Base-by-base conservation (phyloP, 768 basidiomycete genomes). In the Termitomyces sp. region DNA sequence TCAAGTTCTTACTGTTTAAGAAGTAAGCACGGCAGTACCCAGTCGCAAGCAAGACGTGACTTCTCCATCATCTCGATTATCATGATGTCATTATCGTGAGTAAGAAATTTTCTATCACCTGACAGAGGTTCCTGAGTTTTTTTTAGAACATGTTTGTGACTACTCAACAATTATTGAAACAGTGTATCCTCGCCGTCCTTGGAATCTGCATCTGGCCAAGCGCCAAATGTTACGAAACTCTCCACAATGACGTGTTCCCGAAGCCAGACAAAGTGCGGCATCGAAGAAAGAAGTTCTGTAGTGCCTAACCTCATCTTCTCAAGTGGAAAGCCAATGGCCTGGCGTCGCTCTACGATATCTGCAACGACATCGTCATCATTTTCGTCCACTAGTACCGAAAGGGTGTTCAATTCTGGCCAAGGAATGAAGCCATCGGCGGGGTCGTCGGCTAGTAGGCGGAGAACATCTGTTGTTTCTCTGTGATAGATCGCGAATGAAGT, bases 361-460 rank as follows among this genome's bases (percentile, higher is more conserved):
- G 63, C 56, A 14, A 76, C 60, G 7, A 65, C 32, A 10, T 58
- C 57, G 34, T 63, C 64, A 41, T 74, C 68, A 26, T 63, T 59
- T 10, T 60, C 58, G 52, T 73, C 65, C 42, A 70, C 63, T 7
- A 68, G 58, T 36, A 77, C 66, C n/a, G 69, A 64, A 29, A 67
- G 59, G 0, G 68, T 71, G 18, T 64, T 61, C 29, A 77, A 61
- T 14, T 54, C 58, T 31, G 77, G 74, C 76, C 77, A 79, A 5
- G 70, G 71, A 6, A 65, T 56, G 12, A 51, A 54, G 3, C 16
- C 46, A 39, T 22, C 44, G 6, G 14, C 14, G 10, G 26, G 44
- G 26, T 47, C 55, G 18, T 65, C 62, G 14, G 65, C 56, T 39
- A 74, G 61, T n/a, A 72, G 56, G 31, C 61, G 61, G 36, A 75